Evolutionary conservation across 495 filamentous ascomycete species (phyloP).

Genomic region (Alectoria sarmentosa): DNA sequence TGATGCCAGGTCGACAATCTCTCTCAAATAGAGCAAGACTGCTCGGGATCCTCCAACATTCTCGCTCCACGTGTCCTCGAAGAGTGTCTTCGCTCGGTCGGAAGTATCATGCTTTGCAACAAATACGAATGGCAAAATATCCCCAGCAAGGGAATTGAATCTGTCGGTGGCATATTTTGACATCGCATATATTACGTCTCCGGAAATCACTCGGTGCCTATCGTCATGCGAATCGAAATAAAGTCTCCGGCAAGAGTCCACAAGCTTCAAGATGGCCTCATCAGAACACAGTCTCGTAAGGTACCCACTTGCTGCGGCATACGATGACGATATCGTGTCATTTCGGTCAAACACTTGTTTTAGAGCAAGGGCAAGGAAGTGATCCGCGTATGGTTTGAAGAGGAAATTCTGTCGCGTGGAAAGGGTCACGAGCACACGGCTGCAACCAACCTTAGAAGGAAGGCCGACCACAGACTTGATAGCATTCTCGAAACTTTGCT

Average conservation of each 20-base stretch:
- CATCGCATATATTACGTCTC: conserved; percentile 68
- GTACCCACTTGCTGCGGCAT: conserved; percentile 82
- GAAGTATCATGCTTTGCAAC: conserved; percentile 78
- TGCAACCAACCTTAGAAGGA: conserved; percentile 87
- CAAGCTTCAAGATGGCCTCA: conserved; percentile 58
- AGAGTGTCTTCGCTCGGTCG: conserved; percentile 64
- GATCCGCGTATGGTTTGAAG: conserved; percentile 69
- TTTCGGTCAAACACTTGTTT: conserved; percentile 83
- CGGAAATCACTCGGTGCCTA: conserved; percentile 60
- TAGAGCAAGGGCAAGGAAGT: conserved; percentile 67
- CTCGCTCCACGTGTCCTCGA: conserved; percentile 79
- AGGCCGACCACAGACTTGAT: conserved; percentile 83
- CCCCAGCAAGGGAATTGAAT: conserved; percentile 67
- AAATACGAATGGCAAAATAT: conserved; percentile 79
- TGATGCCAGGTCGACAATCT: conserved; percentile 65
- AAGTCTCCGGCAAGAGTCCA: conserved; percentile 56
- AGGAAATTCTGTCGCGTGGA: conserved; percentile 67
- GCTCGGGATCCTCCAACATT: conserved; percentile 79
- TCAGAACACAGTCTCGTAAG: conserved; percentile 67
- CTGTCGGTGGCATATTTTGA: conserved; percentile 85
- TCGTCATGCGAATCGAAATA: conserved; percentile 80
- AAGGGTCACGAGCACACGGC: conserved; percentile 72
- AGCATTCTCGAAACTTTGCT: conserved; percentile 60
- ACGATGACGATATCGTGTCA: conserved; percentile 79
- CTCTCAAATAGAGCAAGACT: conserved; percentile 72